Base-by-base conservation (phyloP, 768 basidiomycete genomes). In the Collybia sp. region DNA sequence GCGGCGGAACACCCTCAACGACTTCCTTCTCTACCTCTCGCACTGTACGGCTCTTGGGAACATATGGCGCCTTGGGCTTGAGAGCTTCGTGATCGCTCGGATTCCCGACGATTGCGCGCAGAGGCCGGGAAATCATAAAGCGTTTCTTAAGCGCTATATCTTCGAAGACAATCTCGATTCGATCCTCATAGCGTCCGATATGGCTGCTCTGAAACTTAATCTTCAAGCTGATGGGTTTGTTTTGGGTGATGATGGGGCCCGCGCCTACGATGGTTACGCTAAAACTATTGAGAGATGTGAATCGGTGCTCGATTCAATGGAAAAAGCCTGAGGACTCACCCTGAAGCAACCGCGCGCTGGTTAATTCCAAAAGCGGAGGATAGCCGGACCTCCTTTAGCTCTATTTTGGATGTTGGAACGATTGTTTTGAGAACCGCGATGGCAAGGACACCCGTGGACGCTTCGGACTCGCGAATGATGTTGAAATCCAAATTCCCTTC, bases 81-180 rank as follows among this genome's bases (percentile, higher is more conserved):
- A 83, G 60, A 4, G 55, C 47, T 33, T 76, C 70, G 47, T 80
- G 73, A 40, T 75, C 75, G 0, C 51, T 65, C 43, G 59, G 61
- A 49, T 66, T 67, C 6, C 77, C 80, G 8, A 82, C 70, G 30
- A 73, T 68, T 6, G 62, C 76, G 8, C 54, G 56, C 2, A 81
- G 49, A 1, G 63, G 50, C 1, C 78, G 72, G 0, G 70, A 65
- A 32, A 84, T 82, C 11, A 73, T 51, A 53, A 82, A 82, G 1
- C 51, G 60, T 32, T 72, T 70, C 8, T 59, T 54, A 9, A 75
- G 62, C 18, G 65, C 64, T 0, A 57, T 54, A 49, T 81, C 76
- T 49, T 76, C 60, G 54, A 85, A 78, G 0, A 69, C 43, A 15
- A 85, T 49, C 50, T 83, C 80, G 3, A 78, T 48, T 0, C 77